Base-by-base conservation (phyloP, 2,329 filamentous ascomycete species). In the Colletotrichum sojae region DNA sequence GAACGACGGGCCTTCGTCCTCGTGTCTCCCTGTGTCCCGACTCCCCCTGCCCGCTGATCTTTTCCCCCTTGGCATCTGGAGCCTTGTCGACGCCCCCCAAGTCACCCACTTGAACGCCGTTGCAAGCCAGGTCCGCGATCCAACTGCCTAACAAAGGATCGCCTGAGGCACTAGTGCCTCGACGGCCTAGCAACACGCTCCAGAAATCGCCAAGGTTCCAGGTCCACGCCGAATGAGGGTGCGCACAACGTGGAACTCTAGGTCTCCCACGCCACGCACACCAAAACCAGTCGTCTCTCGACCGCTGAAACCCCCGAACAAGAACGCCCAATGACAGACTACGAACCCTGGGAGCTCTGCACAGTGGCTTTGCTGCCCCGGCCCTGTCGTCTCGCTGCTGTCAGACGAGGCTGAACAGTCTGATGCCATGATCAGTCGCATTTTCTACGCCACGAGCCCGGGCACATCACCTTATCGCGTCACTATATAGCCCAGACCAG, bases 31-130 rank as follows among this genome's bases (percentile, higher is more conserved):
- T 25, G 22, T 25, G 22, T 25, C 22, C 22, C 22, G 22, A 25
- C 22, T 25, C 22, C 22, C 22, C 52, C 48, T 53, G 45, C 15
- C 18, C 52, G 67, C 63, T 39, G 67, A 70, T 70, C 67, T n/a
- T 67, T 70, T 25, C 67, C 53, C 56, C 63, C 63, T 70, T 57
- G 51, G 63, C 52, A 51, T n/a, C 48, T 15, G n/a, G 45, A 63
- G 46, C 56, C 67, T 53, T 51, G 51, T 45, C 62, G 54, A 16
- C 39, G 31, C 36, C 18, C 25, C 56, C 43, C 22, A 53, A 67
- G 39, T 40, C 52, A 27, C 36, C 63, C 62, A 61, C 67, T 62
- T 54, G 15, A 20, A 52, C 56, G 53, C 63, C 63, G 63, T 63
- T 67, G 39, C 27, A 56, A 67, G 36, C 39, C 52, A 53, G 22